Percentiles rank a stretch among this genome's conserved stretches.
These are phyloP conservation scores for Blastocystis sp. DNA, from an alignment of 352 stramenopile genomes.

Conservation along the genomic window DNA sequence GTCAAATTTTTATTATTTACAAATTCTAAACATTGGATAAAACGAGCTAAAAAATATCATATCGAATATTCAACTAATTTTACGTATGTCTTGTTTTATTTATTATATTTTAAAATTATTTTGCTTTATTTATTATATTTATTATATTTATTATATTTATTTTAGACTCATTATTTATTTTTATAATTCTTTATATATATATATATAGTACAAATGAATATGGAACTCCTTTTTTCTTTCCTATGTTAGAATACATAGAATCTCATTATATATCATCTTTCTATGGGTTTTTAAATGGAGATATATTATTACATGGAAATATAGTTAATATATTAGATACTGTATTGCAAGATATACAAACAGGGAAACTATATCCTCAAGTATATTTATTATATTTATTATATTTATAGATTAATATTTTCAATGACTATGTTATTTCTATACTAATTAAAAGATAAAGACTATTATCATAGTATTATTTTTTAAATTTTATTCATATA, in stretches of 20 bases:
- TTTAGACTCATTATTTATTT: too few species aligned
- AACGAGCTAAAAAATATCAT: too few species aligned
- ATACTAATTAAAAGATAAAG: neutral
- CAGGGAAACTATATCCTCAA: neutral
- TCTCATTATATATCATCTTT: neutral
- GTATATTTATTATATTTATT: neutral
- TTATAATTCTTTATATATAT: too few species aligned
- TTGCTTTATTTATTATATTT: too few species aligned
- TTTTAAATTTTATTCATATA: neutral
- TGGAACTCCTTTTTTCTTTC: conserved; percentile 34
- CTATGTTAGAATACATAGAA: conserved; percentile 26
- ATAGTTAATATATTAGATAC: conserved; percentile 2
- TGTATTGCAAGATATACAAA: neutral
- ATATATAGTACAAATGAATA: conserved; percentile 9
- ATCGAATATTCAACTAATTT: too few species aligned
- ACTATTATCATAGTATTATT: neutral
- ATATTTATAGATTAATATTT: conserved; percentile 4
- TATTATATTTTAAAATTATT: too few species aligned
- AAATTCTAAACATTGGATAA: too few species aligned
- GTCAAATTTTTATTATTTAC: too few species aligned
- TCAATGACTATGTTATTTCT: conserved; percentile 1
- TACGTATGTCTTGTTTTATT: too few species aligned
- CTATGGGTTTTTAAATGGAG: conserved; percentile 37
- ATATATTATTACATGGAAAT: conserved; percentile 22
- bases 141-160: too few species aligned